Percentiles rank a stretch among this genome's conserved stretches.
These are phyloP conservation scores for Didymella pomorum DNA, from an alignment of 2,329 filamentous ascomycete genomes.

Conservation along the genomic window DNA sequence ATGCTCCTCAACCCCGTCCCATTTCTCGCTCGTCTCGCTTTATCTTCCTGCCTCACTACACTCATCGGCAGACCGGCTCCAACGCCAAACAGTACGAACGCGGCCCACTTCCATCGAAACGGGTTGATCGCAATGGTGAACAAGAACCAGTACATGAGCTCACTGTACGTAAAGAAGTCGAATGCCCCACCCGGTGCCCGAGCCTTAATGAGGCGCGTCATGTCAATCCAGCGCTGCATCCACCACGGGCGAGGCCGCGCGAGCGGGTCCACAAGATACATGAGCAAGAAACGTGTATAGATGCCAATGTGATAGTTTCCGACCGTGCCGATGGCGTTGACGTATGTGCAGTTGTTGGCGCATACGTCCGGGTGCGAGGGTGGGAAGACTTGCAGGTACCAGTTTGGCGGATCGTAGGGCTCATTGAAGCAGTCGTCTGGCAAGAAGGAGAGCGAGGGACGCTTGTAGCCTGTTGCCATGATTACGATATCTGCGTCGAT, in stretches of 20 bases:
- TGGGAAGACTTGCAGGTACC: constrained; percentile 89
- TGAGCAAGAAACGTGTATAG: constrained; percentile 83
- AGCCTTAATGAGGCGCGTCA: constrained; percentile 76
- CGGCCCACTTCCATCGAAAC: constrained; percentile 88
- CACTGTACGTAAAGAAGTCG: constrained; percentile 89
- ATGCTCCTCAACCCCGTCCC: constrained; percentile 55
- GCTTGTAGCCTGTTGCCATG: constrained; percentile 82
- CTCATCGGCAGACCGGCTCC: constrained; percentile 70
- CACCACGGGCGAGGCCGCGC: constrained; percentile 73
- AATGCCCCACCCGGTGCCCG: constrained; percentile 75
- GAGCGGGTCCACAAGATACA: constrained; percentile 83
- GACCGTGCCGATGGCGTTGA: constrained; percentile 81
- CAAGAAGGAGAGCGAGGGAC: constrained; percentile 76
- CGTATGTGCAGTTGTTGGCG: constrained; percentile 84
- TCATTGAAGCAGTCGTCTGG: constrained; percentile 75
- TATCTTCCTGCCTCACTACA: constrained; percentile 72
- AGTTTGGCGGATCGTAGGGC: constrained; percentile 80
- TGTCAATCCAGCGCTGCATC: constrained; percentile 89
- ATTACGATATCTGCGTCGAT: constrained; percentile 79
- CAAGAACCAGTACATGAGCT: constrained; percentile 84
- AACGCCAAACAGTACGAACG: constrained; percentile 82
- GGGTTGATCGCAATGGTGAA: constrained; percentile 83
- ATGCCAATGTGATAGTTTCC: constrained; percentile 92
- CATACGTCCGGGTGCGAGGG: constrained; percentile 76
- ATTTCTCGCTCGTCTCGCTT: constrained; percentile 57